A percentile compares a stretch with the other conserved stretches of the same genome.
These are phyloP conservation scores for Malus sieversii DNA, from an alignment of 306 rosid genomes.

Conservation along the genomic window DNA sequence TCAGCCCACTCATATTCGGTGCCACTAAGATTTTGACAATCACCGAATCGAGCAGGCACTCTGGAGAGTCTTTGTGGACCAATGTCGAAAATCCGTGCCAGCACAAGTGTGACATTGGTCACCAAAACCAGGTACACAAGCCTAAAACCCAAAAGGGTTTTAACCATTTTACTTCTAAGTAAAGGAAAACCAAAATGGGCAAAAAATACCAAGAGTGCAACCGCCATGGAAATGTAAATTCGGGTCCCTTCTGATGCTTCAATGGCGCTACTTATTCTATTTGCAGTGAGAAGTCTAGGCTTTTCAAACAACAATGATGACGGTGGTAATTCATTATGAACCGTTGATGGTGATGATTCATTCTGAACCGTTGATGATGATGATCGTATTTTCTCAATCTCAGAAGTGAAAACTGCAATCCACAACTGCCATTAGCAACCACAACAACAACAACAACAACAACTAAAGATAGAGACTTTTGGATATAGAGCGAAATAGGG, in stretches of 20 bases:
- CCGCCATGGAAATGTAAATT: conserved; percentile 37
- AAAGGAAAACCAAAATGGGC: conserved; percentile 43
- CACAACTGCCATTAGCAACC: not conserved
- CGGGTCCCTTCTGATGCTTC: conserved; percentile 45
- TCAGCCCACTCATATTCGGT: conserved; percentile 27
- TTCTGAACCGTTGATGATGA: conserved; percentile 1
- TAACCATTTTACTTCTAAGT: conserved; percentile 27
- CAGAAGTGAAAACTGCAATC: not conserved
- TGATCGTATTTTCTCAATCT: not conserved
- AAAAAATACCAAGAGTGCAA: conserved; percentile 47
- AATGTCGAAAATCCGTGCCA: conserved; percentile 32
- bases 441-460: not conserved
- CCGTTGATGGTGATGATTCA: conserved; percentile 8
- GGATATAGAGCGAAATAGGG: not conserved
- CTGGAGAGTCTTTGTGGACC: conserved; percentile 20
- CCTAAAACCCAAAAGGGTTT: conserved; percentile 34
- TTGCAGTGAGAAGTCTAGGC: conserved; percentile 27
- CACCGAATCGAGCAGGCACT: conserved; percentile 17
- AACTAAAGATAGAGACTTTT: not conserved
- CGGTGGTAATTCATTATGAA: conserved; percentile 10
- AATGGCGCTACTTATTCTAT: conserved; percentile 44
- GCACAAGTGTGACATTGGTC: conserved; percentile 52
- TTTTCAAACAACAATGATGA: not conserved
- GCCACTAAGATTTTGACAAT: not conserved
- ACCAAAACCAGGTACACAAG: conserved; percentile 61